phyloP scores from a whole-genome alignment of 2,329 filamentous ascomycete species.

The Exophiala alcalophila region DNA sequence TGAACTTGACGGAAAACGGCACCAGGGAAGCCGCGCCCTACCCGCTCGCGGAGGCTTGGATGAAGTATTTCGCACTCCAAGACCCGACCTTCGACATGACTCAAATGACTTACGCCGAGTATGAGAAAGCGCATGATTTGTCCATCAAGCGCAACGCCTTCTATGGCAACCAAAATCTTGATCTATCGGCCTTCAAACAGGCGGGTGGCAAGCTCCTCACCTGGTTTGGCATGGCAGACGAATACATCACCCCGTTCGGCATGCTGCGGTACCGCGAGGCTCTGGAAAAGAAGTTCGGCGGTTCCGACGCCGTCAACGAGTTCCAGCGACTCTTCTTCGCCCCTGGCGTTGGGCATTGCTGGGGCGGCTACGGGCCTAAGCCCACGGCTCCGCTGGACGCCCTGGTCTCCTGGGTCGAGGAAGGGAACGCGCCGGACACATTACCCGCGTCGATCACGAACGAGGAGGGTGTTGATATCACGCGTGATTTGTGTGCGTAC shows the following conservation, averaged over 20 bases:
- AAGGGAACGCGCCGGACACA: conserved; percentile 7
- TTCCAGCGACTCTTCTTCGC: conserved; percentile 20
- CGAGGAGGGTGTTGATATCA: conserved; percentile 3
- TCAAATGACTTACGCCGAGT: conserved; percentile 35
- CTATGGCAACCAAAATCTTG: conserved; percentile 38
- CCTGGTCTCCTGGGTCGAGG: conserved; percentile 16
- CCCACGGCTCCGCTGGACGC: conserved; percentile 11
- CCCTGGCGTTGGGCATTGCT: conserved; percentile 20
- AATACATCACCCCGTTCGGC: conserved; percentile 39
- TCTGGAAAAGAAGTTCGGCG: conserved; percentile 8
- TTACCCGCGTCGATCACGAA: conserved; percentile 3
- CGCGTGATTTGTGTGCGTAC: conserved; percentile 9
- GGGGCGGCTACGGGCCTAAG: conserved; percentile 11
- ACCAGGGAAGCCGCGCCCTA: conserved; percentile 6
- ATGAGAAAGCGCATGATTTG: conserved; percentile 30
- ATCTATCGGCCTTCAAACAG: conserved; percentile 40
- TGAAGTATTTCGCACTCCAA: conserved; percentile 36
- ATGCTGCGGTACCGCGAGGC: conserved; percentile 38
- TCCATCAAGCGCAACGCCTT: conserved; percentile 34
- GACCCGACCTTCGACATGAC: conserved; percentile 34
- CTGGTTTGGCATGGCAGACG: conserved; percentile 44
- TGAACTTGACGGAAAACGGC: neutral
- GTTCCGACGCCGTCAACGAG: conserved; percentile 12
- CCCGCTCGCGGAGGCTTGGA: conserved; percentile 31
- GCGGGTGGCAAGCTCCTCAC: conserved; percentile 42